A percentile compares a stretch with the other conserved stretches of the same genome.
Conservation (phyloP, 768 basidiomycete genomes). For the Trametes coccinea region DNA sequence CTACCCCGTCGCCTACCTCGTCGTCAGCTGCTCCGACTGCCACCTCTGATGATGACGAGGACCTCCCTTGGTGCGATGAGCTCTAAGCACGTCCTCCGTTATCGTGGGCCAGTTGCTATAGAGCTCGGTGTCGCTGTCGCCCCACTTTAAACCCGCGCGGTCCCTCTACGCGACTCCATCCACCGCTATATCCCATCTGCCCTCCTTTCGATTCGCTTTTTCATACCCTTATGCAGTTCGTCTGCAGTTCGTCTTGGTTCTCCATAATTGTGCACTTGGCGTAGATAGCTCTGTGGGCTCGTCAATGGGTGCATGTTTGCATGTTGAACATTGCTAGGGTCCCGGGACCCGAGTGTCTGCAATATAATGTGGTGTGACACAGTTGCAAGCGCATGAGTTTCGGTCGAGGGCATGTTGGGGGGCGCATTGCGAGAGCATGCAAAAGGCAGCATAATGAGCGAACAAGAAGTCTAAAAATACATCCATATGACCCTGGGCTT, state of each 20-base stretch:
- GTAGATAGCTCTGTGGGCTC: slow-evolving; percentile 23
- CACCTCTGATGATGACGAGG: slow-evolving; percentile 37
- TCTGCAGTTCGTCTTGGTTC: not conserved
- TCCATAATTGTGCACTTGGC: slow-evolving; percentile 10
- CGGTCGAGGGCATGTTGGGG: too few relatives aligned
- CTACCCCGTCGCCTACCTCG: slow-evolving; percentile 30
- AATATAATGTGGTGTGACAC: not conserved
- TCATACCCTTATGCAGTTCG: slow-evolving; percentile 10
- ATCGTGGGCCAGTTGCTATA: not conserved
- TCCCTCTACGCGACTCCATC: not conserved
- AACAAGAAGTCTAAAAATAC: not conserved
- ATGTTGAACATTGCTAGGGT: slow-evolving; percentile 16
- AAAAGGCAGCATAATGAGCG: not conserved
- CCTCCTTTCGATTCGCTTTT: slow-evolving; percentile 2
- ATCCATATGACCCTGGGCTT: not conserved
- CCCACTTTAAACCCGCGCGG: not conserved
- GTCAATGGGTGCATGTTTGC: slow-evolving; percentile 8
- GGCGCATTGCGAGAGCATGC: too few relatives aligned
- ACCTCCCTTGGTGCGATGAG: slow-evolving; percentile 56
- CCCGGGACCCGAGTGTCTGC: slow-evolving; percentile 1
- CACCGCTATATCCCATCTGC: not conserved
- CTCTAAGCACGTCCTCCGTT: slow-evolving; percentile 30
- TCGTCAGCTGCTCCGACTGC: slow-evolving; percentile 30
- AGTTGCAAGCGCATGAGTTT: too few relatives aligned
- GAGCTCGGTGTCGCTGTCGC: not conserved